A percentile compares a stretch with the other conserved stretches of the same genome.
phyloP scores from a whole-genome alignment of 257 asterid genomes.

The Forsythia viridissima region DNA sequence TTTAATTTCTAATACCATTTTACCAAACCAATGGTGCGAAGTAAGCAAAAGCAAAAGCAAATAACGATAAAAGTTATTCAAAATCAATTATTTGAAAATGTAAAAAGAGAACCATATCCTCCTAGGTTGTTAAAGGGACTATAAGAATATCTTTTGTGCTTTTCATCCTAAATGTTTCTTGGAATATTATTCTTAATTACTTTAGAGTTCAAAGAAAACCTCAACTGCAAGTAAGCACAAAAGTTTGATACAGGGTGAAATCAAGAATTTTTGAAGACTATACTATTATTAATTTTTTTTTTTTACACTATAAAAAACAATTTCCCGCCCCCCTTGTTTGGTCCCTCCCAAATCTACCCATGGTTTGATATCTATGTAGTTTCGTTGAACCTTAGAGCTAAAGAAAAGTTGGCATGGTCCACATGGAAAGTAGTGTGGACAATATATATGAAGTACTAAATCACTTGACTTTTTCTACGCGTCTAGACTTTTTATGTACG shows the following conservation, averaged over 20 bases:
- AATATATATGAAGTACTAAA: background rate
- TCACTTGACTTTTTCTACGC: background rate
- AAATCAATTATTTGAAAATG: too few relatives aligned
- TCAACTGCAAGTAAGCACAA: background rate
- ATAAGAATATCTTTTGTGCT: too few relatives aligned
- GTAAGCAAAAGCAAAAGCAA: background rate
- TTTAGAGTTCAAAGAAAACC: background rate
- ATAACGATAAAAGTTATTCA: background rate
- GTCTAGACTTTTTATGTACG: too few relatives aligned
- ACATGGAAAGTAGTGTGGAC: background rate
- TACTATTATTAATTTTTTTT: too few relatives aligned
- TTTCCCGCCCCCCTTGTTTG: too few relatives aligned
- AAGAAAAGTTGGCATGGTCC: background rate
- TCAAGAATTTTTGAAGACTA: too few relatives aligned
- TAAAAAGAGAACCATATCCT: background rate
- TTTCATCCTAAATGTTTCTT: too few relatives aligned
- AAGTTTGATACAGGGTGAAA: background rate
- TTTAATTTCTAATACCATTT: background rate
- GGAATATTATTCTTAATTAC: background rate
- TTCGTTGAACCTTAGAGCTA: background rate
- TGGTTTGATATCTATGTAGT: background rate
- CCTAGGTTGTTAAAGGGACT: background rate
- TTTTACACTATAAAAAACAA: too few relatives aligned
- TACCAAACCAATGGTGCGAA: background rate
- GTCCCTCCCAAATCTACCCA: too few relatives aligned